phyloP scores from a whole-genome alignment of 345 rosid species.

The Tarenaya hassleriana region DNA sequence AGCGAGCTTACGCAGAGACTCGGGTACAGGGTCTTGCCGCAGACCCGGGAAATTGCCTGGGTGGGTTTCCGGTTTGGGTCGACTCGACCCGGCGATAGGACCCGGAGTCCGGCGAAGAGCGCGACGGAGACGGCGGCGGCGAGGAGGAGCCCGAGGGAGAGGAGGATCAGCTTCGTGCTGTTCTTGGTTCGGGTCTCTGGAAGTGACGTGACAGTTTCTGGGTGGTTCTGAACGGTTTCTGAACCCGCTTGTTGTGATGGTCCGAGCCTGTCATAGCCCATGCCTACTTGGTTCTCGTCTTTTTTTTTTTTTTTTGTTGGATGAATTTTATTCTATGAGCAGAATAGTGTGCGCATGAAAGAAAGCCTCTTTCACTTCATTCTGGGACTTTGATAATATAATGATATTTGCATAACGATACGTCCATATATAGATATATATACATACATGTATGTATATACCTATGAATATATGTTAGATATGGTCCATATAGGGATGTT shows the following conservation, averaged over 20 bases:
- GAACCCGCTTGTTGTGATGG: conserved; percentile 19
- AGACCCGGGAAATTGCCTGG: conserved; percentile 55
- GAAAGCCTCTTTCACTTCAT: too few species aligned
- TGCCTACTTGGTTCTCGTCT: too few species aligned
- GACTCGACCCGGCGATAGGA: conserved; percentile 13
- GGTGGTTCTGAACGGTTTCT: conserved; percentile 8
- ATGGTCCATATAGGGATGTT: too few species aligned
- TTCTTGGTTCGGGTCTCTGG: conserved; percentile 15
- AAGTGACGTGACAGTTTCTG: conserved; percentile 18
- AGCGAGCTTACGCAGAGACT: conserved; percentile 65
- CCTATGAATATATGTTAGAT: too few species aligned
- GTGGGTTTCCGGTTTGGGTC: conserved; percentile 43
- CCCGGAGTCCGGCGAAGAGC: conserved; percentile 30
- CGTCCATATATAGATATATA: too few species aligned
- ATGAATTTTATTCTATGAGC: too few species aligned
- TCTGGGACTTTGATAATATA: too few species aligned
- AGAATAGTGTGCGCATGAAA: too few species aligned
- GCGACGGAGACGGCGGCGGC: conserved; percentile 51
- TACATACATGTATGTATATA: too few species aligned
- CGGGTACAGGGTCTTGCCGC: conserved; percentile 59
- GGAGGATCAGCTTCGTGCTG: conserved; percentile 38
- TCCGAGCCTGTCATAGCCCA: conserved; percentile 50
- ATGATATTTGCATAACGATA: too few species aligned
- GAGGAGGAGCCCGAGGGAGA: conserved; percentile 38
- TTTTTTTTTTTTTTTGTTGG: neutral